Conservation (phyloP, 2,329 filamentous ascomycete genomes). For the Cladophialophora yegresii region DNA sequence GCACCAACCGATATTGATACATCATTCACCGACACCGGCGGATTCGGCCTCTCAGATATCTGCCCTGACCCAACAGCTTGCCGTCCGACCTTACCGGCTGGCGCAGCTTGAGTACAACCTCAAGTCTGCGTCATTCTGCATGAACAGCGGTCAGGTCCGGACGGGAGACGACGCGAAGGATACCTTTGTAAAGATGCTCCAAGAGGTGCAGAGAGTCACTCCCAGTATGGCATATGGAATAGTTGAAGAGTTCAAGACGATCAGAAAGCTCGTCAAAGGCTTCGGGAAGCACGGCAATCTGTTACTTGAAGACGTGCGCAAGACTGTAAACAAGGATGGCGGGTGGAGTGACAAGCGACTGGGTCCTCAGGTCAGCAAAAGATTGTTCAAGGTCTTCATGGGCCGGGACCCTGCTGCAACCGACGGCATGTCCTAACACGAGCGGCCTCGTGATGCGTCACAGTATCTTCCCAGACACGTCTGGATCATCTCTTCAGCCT, state of each 20-base stretch:
- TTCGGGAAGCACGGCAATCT: conserved; percentile 62
- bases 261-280: conserved; percentile 60
- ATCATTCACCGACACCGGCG: conserved; percentile 62
- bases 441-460: neutral
- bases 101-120: conserved; percentile 54
- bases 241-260: conserved; percentile 60
- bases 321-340: conserved; percentile 53
- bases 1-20: conserved; percentile 64
- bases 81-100: conserved; percentile 69
- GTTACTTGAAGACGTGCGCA: conserved; percentile 63
- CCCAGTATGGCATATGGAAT: conserved; percentile 72
- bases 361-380: conserved; percentile 51
- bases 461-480: neutral
- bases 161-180: conserved; percentile 63
- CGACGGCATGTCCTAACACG: conserved; percentile 41
- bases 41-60: conserved; percentile 74
- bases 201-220: conserved; percentile 72
- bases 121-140: conserved; percentile 66
- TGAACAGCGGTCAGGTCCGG: conserved; percentile 75
- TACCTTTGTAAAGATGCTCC: conserved; percentile 73
- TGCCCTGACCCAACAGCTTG: conserved; percentile 75
- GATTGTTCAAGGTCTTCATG: conserved; percentile 54
- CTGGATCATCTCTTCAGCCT: neutral
- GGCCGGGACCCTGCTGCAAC: conserved; percentile 49
- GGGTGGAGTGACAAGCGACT: conserved; percentile 49